These are phyloP conservation scores for Podosphaera xanthii DNA, from an alignment of 2,329 filamentous ascomycete species.

Conservation along the genomic window DNA sequence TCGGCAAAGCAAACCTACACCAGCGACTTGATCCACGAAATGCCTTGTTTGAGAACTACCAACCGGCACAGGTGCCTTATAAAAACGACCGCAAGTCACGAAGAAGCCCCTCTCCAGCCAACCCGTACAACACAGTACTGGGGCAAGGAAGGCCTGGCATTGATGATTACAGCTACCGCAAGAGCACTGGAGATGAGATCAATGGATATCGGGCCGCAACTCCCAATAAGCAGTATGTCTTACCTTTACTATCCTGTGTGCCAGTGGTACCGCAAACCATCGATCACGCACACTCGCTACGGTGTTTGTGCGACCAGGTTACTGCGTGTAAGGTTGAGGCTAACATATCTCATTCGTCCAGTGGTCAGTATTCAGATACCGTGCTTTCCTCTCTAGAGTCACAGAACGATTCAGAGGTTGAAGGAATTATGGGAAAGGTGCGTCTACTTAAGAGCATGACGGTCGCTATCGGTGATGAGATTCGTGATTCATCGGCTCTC, in stretches of 20 bases:
- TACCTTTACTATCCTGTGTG: not conserved
- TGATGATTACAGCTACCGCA: conserved; percentile 23
- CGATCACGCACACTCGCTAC: too few species aligned
- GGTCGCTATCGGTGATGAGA: conserved; percentile 81
- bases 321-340: not conserved
- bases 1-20: conserved; percentile 43
- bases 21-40: conserved; percentile 45
- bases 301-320: not conserved
- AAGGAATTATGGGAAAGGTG: conserved; percentile 80
- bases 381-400: conserved; percentile 85
- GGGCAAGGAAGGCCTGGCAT: not conserved
- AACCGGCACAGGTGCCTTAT: conserved; percentile 8
- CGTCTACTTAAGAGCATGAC: conserved; percentile 79
- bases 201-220: conserved; percentile 40
- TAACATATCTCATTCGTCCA: conserved; percentile 15
- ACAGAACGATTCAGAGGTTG: conserved; percentile 78
- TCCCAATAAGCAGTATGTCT: conserved; percentile 40
- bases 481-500: conserved; percentile 67
- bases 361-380: conserved; percentile 79
- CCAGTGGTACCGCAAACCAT: too few species aligned
- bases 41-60: conserved; percentile 56
- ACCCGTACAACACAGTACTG: not conserved
- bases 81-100: not conserved
- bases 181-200: conserved; percentile 15
- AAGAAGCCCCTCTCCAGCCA: conserved; percentile 1